Evolutionary conservation across 345 rosid species (phyloP).

Genomic region (Murraya koenigii): DNA sequence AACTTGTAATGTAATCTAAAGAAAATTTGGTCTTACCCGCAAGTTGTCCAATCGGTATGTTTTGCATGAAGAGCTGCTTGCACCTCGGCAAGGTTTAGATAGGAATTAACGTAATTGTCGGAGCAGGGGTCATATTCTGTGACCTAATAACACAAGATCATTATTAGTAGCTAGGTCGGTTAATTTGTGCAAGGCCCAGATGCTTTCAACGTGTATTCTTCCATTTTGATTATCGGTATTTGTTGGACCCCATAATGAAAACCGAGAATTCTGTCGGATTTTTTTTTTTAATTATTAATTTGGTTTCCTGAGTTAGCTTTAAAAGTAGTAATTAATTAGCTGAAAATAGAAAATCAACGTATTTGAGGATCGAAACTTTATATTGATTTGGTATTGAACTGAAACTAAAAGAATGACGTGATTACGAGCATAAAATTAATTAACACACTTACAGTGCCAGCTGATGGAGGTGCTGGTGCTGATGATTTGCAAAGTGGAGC

Average conservation of each 20-base stretch:
- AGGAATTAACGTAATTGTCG: slow-evolving; percentile 21
- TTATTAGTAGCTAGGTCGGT: not conserved
- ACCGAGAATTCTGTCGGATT: too few relatives aligned
- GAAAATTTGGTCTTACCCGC: slow-evolving; percentile 28
- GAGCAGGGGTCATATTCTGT: slow-evolving; percentile 46
- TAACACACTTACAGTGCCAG: slow-evolving; percentile 19
- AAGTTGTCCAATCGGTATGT: slow-evolving; percentile 33
- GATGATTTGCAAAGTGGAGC: slow-evolving; percentile 36
- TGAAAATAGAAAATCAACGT: not conserved
- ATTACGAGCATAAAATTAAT: not conserved
- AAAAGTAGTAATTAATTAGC: not conserved
- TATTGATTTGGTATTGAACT: not conserved
- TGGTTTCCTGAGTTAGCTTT: too few relatives aligned
- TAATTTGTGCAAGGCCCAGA: not conserved
- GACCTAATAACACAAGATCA: slow-evolving; percentile 18
- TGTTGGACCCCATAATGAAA: too few relatives aligned
- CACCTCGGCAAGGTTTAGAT: slow-evolving; percentile 43
- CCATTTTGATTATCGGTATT: too few relatives aligned
- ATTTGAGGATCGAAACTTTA: not conserved
- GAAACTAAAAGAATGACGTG: not conserved
- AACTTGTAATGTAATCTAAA: too few relatives aligned
- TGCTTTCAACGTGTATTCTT: not conserved
- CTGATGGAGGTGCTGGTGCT: not conserved
- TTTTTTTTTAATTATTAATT: too few relatives aligned
- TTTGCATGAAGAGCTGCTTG: slow-evolving; percentile 46